Conservation (phyloP, 768 basidiomycete genomes). For the Neoboletus subvelutipes region DNA sequence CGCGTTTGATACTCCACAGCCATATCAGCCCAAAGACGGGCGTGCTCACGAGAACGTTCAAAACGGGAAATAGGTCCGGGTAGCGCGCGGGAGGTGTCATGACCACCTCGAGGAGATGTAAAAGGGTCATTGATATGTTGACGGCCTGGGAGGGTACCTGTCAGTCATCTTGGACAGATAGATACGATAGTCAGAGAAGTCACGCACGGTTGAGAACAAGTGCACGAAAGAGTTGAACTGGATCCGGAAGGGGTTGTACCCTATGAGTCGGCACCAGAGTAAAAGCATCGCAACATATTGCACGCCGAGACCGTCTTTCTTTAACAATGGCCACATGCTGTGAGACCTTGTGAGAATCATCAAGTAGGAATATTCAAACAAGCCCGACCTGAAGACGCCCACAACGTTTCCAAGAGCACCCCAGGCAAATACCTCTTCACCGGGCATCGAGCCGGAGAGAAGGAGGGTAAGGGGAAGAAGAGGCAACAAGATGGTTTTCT, state of each 20-base stretch:
- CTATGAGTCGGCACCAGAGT: constrained; percentile 83
- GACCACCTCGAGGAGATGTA: constrained; percentile 67
- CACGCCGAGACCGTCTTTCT: constrained; percentile 70
- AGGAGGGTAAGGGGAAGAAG: constrained; percentile 82
- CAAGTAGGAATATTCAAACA: neutral
- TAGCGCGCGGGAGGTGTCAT: constrained; percentile 69
- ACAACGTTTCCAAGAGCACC: constrained; percentile 64
- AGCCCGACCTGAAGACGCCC: constrained; percentile 78
- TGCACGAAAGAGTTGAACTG: constrained; percentile 48
- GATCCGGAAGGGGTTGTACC: constrained; percentile 64
- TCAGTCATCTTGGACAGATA: constrained; percentile 1
- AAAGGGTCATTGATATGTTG: constrained; percentile 50
- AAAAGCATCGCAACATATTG: constrained; percentile 69
- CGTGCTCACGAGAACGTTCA: constrained; percentile 80
- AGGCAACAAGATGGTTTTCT: constrained; percentile 88
- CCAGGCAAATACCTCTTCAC: constrained; percentile 32
- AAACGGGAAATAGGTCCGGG: constrained; percentile 81
- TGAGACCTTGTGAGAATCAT: neutral
- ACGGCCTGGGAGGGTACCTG: constrained; percentile 37
- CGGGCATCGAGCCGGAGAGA: constrained; percentile 46
- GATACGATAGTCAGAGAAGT: neutral
- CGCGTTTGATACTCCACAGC: constrained; percentile 86
- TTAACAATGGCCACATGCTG: constrained; percentile 92
- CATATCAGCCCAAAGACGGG: constrained; percentile 81
- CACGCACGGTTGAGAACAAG: constrained; percentile 50